Base-by-base conservation (phyloP, 352 stramenopile species). In the Globisporangium camurandrum region DNA sequence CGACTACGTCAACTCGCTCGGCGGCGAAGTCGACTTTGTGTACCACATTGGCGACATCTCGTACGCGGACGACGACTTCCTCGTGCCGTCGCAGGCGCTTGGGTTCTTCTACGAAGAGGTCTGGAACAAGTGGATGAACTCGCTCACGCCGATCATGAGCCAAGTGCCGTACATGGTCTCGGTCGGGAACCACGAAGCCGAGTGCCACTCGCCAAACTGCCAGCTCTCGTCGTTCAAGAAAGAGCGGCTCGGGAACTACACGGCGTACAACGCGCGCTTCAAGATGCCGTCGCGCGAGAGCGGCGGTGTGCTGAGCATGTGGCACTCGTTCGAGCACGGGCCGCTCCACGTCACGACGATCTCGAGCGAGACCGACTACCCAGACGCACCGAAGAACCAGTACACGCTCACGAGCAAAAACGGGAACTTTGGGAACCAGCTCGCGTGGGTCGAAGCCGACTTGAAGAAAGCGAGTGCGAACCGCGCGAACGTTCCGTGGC, bases 261-360 rank as follows among this genome's bases (percentile, higher is more conserved):
- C 68, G 34, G 84, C 86, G 1, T 96, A 79, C 61, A 95, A 96
- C 54, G 48, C 68, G 12, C 77, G 81, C 28, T 95, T 90, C 62
- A 79, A 84, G 49, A 95, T 95, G 85, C 85, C 85, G 16, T 87
- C 71, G 9, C 34, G 46, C 2, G 80, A 94, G 56, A 78, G 61
- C 37, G 56, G 62, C 0, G 73, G 75, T 0, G 47, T 58, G 28
- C 50, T 75, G 45, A 91, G 90, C 56, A 96, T 95, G 79, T 95
- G 81, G 80, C 84, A 95, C 56, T 93, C 81, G 27, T 97, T 93
- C 52, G 71, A 95, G 43, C 64, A 95, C 46, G 84, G 79, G 0
- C 60, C 69, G n/a, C 61, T 94, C 22, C 86, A 95, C 60, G 85
- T 95, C 49, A 87, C 84, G 4, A 70, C 75, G 14, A 69, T 97